Evolutionary conservation across 768 basidiomycete species (phyloP).

Genomic region (Chalciporus piperatus): DNA sequence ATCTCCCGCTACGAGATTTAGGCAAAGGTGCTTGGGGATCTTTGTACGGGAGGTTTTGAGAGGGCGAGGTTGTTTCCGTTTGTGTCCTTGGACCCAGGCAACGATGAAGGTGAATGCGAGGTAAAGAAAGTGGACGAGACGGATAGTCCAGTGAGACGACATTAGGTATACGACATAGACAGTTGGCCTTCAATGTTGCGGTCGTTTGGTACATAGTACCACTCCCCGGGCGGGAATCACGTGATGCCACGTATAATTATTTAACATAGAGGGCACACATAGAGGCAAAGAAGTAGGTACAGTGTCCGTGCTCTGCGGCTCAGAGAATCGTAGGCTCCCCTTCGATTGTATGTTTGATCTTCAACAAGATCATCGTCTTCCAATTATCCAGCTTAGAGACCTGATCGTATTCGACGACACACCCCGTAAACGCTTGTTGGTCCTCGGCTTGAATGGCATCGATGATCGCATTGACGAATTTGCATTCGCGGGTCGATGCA

Average conservation of each 20-base stretch:
- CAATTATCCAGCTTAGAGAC: constrained; percentile 92
- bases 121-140: constrained; percentile 59
- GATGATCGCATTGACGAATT: constrained; percentile 75
- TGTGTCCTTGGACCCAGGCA: constrained; percentile 40
- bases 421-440: constrained; percentile 70
- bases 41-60: constrained; percentile 53
- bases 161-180: constrained; percentile 24
- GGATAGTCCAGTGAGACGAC: constrained; percentile 47
- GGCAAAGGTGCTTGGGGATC: constrained; percentile 62
- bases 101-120: constrained; percentile 39
- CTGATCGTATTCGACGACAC: constrained; percentile 91
- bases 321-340: constrained; percentile 45
- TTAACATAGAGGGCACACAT: background rate
- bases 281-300: background rate
- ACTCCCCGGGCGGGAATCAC: too few relatives aligned
- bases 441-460: constrained; percentile 77
- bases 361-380: constrained; percentile 90
- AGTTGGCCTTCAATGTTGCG: background rate
- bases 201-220: background rate
- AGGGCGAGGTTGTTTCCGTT: constrained; percentile 41
- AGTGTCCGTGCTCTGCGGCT: constrained; percentile 4
- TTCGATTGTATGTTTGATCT: constrained; percentile 80
- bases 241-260: constrained; percentile 15
- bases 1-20: constrained; percentile 54
- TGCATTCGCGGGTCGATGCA: constrained; percentile 84